phyloP scores from a whole-genome alignment of 768 basidiomycete species.

The Pleurotus pulmonarius region DNA sequence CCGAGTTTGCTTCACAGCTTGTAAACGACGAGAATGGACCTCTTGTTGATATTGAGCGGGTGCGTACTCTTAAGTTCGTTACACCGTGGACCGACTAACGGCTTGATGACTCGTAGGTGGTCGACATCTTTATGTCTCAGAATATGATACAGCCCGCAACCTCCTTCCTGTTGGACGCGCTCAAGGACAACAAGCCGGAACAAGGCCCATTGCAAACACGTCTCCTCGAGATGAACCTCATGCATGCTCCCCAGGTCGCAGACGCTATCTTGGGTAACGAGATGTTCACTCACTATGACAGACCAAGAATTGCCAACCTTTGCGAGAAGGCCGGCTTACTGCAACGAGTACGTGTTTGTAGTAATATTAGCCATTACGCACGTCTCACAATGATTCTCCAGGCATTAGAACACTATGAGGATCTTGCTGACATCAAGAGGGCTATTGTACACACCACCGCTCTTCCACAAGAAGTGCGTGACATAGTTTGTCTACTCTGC shows the following conservation, averaged over 20 bases:
- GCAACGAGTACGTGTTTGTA: slow-evolving; percentile 64
- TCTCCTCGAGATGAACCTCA: slow-evolving; percentile 94
- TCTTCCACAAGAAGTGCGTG: slow-evolving; percentile 75
- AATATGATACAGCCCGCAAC: slow-evolving; percentile 99
- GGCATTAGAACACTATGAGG: slow-evolving; percentile 98
- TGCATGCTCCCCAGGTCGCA: slow-evolving; percentile 97
- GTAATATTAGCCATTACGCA: too few species aligned
- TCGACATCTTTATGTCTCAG: slow-evolving; percentile 99
- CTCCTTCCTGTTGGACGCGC: slow-evolving; percentile 92
- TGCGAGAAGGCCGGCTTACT: slow-evolving; percentile 97
- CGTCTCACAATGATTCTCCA: slow-evolving; percentile 26
- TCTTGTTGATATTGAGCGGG: slow-evolving; percentile 89
- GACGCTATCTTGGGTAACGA: slow-evolving; percentile 99
- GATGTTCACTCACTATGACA: slow-evolving; percentile 97
- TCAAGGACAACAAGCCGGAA: slow-evolving; percentile 98
- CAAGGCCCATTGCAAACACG: slow-evolving; percentile 95
- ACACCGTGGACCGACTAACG: neutral
- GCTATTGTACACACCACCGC: slow-evolving; percentile 90
- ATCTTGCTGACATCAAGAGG: slow-evolving; percentile 97
- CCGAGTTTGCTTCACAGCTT: slow-evolving; percentile 94
- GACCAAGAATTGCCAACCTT: slow-evolving; percentile 93
- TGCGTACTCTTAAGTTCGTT: slow-evolving; percentile 24
- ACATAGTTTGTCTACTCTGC: neutral
- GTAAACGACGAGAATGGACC: slow-evolving; percentile 93
- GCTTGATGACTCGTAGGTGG: slow-evolving; percentile 48